phyloP scores from a whole-genome alignment of 2,329 filamentous ascomycete species.

The Trichoderma brevicompactum region DNA sequence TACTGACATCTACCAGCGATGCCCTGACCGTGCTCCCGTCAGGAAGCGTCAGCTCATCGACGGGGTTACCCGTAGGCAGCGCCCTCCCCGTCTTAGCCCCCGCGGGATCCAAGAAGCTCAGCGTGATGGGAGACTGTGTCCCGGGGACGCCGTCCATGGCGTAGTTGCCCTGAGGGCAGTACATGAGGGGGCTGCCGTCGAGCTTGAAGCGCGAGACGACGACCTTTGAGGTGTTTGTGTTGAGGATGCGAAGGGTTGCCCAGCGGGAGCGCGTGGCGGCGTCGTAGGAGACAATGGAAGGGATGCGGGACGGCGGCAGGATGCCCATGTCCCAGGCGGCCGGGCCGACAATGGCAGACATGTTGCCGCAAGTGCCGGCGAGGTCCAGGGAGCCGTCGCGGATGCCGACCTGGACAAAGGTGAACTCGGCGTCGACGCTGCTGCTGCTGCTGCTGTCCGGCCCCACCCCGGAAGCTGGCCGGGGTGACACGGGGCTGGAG shows the following conservation, averaged over 20 bases:
- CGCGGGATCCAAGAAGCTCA: slow-evolving; percentile 66
- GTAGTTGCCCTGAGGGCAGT: slow-evolving; percentile 54
- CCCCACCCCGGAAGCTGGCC: not conserved
- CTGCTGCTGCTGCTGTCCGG: not conserved
- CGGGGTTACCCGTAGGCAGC: slow-evolving; percentile 55
- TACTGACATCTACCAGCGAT: slow-evolving; percentile 66
- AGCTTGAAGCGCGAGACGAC: slow-evolving; percentile 63
- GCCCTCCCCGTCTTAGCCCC: slow-evolving; percentile 64
- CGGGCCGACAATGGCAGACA: slow-evolving; percentile 69
- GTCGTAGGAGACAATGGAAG: slow-evolving; percentile 31
- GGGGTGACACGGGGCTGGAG: not conserved
- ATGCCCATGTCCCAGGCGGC: slow-evolving; percentile 42
- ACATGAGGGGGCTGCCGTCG: slow-evolving; percentile 41
- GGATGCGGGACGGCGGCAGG: slow-evolving; percentile 25
- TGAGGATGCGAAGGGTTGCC: slow-evolving; percentile 63
- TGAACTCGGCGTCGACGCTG: slow-evolving; percentile 67
- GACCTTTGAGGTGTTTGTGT: slow-evolving; percentile 72
- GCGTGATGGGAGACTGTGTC: slow-evolving; percentile 57
- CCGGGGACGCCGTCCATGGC: slow-evolving; percentile 68
- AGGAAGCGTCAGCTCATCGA: slow-evolving; percentile 53
- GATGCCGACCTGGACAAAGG: slow-evolving; percentile 71
- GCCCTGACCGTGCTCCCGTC: slow-evolving; percentile 48
- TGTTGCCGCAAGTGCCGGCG: slow-evolving; percentile 76
- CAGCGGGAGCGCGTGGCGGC: slow-evolving; percentile 40
- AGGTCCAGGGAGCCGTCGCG: slow-evolving; percentile 64